Base-by-base conservation (phyloP, 768 basidiomycete genomes). In the Hygrophoropsis aurantiaca region DNA sequence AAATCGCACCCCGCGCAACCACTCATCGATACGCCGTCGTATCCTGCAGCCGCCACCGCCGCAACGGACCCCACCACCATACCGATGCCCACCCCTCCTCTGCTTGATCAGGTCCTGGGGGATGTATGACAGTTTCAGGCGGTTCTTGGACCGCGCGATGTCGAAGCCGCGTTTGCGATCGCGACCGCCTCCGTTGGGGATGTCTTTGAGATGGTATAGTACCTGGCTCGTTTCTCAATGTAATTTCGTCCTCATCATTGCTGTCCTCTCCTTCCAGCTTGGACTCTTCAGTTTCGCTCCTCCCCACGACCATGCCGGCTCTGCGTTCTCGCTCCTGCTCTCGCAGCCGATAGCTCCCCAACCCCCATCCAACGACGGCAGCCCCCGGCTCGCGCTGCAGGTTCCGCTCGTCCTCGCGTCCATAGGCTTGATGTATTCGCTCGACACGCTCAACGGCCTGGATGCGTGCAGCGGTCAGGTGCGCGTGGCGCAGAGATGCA, bases 61-160 rank as follows among this genome's bases (percentile, higher is more conserved):
- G 71, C 18, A 91, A 64, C 3, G 89, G 87, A 0, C 86, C 85
- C 87, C 87, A 90, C 84, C 87, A 88, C 82, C 82, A 89, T 50
- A 87, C 51, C 5, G 85, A 86, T 25, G 60, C 59, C 11, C 57
- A 47, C 2, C 38, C 49, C 21, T 36, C 40, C 44, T 50, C 46
- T 3, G 51, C 50, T 11, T 41, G 30, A 13, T 24, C 33, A 20
- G 8, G 19, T 18, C 52, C 44, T 7, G 50, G 52, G 38, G 48
- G 16, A 18, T 52, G 44, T 40, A 43, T 44, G 15, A 42, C 21
- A 26, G 49, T 19, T 5, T 18, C 42, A 4, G 55, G 53, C 19
- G 37, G 35, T 42, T 42, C 25, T 24, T 40, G 32, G 30, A 24
- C 7, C 11, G 27, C 24, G n/a, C 50, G 49, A 38, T 27, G 40